These are phyloP conservation scores for Tuber brumale DNA, from an alignment of 495 filamentous ascomycete species.

Conservation along the genomic window DNA sequence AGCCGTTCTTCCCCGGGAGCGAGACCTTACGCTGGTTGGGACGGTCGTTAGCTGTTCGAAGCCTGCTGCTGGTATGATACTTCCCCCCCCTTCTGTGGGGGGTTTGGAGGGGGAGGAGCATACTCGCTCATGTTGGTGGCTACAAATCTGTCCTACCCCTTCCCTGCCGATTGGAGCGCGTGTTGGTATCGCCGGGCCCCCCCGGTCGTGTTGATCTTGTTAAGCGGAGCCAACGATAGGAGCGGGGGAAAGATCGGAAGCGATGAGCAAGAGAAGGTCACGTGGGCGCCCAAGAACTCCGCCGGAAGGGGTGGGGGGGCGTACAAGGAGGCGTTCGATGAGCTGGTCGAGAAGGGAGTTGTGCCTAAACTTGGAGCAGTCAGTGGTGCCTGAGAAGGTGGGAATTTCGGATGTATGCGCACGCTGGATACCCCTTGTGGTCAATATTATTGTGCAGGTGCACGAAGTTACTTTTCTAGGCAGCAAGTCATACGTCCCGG, in stretches of 20 bases:
- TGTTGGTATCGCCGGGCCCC: slow-evolving; percentile 45
- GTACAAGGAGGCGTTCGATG: slow-evolving; percentile 48
- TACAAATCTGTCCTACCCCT: slow-evolving; percentile 49
- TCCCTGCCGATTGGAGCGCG: slow-evolving; percentile 46
- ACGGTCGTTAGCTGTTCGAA: slow-evolving; percentile 50
- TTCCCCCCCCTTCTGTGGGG: not conserved
- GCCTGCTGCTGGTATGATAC: slow-evolving; percentile 29
- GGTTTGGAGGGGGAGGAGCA: not conserved
- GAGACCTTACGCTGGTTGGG: slow-evolving; percentile 49
- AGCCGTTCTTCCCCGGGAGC: slow-evolving; percentile 48
- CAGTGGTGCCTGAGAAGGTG: not conserved
- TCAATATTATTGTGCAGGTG: not conserved
- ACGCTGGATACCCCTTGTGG: not conserved
- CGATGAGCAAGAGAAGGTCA: slow-evolving; percentile 51
- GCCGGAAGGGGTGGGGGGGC: slow-evolving; percentile 48
- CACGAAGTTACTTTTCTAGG: not conserved
- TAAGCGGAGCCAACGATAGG: slow-evolving; percentile 49
- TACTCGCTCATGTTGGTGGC: not conserved
- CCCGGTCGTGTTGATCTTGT: slow-evolving; percentile 48
- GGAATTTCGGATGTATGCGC: not conserved
- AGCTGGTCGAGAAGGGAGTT: slow-evolving; percentile 45
- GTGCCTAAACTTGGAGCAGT: slow-evolving; percentile 30
- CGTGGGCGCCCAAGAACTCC: slow-evolving; percentile 51
- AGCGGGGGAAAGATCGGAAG: slow-evolving; percentile 46
- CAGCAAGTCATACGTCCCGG: not conserved